Conservation (phyloP, 768 basidiomycete genomes). For the Erythrobasidium yunnanense region DNA sequence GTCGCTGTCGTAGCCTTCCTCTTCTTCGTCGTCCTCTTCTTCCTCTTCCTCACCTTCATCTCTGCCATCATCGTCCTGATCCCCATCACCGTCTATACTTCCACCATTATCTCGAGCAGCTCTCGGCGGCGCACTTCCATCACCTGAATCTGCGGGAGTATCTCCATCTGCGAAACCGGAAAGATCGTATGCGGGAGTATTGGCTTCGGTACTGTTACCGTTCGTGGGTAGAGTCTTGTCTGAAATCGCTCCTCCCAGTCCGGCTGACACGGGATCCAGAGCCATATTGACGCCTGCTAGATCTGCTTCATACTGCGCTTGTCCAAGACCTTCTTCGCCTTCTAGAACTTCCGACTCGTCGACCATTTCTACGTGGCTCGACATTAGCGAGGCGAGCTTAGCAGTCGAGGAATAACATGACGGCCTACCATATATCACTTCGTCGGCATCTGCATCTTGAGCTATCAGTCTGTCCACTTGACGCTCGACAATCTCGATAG, state of each 20-base stretch:
- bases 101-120: background rate
- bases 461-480: slow-evolving; percentile 78
- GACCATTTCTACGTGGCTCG: too few species aligned
- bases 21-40: slow-evolving; percentile 48
- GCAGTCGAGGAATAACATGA: background rate
- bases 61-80: slow-evolving; percentile 46
- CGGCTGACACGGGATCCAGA: slow-evolving; percentile 15
- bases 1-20: slow-evolving; percentile 77
- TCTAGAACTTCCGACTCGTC: slow-evolving; percentile 13
- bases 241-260: background rate
- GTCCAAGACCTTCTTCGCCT: background rate
- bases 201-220: background rate
- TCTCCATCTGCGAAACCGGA: slow-evolving; percentile 22
- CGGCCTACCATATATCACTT: slow-evolving; percentile 26
- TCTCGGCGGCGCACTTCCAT: background rate
- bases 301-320: slow-evolving; percentile 20
- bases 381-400: background rate
- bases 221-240: background rate
- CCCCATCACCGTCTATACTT: slow-evolving; percentile 47
- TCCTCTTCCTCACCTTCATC: slow-evolving; percentile 55
- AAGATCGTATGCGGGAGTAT: slow-evolving; percentile 23
- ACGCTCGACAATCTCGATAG: slow-evolving; percentile 87
- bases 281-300: slow-evolving; percentile 24
- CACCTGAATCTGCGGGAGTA: background rate
- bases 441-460: slow-evolving; percentile 58